Conservation (phyloP, 768 basidiomycete genomes). For the Kwoniella mangroviensis region DNA sequence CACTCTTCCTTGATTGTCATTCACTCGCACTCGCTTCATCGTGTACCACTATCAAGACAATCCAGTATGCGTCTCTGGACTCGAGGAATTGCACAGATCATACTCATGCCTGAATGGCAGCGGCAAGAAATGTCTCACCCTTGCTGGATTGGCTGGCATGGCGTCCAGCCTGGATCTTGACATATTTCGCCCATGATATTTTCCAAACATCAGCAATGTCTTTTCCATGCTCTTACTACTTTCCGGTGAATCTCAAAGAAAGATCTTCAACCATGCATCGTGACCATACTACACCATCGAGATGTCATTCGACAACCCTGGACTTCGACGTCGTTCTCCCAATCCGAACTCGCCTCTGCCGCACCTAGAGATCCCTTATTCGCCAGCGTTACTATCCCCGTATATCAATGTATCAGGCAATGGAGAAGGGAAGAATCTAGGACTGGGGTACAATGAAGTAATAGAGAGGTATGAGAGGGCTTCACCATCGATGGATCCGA, state of each 20-base stretch:
- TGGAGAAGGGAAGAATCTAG: conserved; percentile 6
- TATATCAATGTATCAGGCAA: conserved; percentile 15
- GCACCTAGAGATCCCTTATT: conserved; percentile 22
- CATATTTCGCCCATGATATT: too few relatives aligned
- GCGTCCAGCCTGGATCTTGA: conserved; percentile 9
- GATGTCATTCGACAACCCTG: conserved; percentile 14
- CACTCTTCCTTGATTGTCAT: too few relatives aligned
- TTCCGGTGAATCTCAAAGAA: neutral
- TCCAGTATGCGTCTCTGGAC: too few relatives aligned
- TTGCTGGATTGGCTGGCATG: conserved; percentile 1
- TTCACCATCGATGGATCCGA: conserved; percentile 1
- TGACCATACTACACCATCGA: neutral
- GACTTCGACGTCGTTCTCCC: conserved; percentile 39
- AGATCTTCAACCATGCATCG: conserved; percentile 1
- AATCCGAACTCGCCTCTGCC: conserved; percentile 40
- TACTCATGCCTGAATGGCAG: neutral
- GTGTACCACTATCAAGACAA: too few relatives aligned
- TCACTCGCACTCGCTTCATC: too few relatives aligned
- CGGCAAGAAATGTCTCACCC: conserved; percentile 3
- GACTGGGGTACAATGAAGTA: conserved; percentile 19
- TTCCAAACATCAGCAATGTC: neutral
- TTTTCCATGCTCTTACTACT: neutral
- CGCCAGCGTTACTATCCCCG: conserved; percentile 34
- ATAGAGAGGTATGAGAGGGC: conserved; percentile 9
- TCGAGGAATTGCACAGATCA: neutral